These are phyloP conservation scores for Tothia fuscella DNA, from an alignment of 2,329 filamentous ascomycete species.

Conservation along the genomic window DNA sequence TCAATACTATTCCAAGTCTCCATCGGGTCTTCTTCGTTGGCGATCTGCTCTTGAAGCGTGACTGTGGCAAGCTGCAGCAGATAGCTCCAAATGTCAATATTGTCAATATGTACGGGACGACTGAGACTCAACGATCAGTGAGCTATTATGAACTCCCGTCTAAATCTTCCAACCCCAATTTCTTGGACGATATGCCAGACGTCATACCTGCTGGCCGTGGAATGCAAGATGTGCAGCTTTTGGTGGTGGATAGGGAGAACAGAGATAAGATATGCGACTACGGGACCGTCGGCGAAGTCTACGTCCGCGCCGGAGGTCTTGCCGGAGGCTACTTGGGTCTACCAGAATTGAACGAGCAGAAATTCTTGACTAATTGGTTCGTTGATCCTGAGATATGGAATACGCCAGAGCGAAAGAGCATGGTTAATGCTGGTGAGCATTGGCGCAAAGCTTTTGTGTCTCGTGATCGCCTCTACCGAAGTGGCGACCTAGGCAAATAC, in stretches of 20 bases:
- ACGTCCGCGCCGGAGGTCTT: conserved; percentile 68
- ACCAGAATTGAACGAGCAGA: conserved; percentile 53
- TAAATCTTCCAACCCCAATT: conserved; percentile 49
- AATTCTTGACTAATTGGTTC: conserved; percentile 82
- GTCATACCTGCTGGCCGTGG: conserved; percentile 74
- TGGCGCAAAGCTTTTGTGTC: conserved; percentile 74
- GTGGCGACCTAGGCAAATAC: conserved; percentile 74
- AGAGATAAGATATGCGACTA: conserved; percentile 59
- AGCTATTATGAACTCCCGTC: conserved; percentile 72
- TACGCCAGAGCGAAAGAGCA: conserved; percentile 44
- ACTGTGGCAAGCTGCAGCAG: conserved; percentile 64
- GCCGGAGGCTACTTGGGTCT: conserved; percentile 66
- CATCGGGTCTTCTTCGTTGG: conserved; percentile 81
- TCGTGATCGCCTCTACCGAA: conserved; percentile 75
- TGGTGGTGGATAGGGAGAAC: conserved; percentile 65
- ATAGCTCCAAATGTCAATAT: conserved; percentile 66
- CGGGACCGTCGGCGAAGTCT: conserved; percentile 76
- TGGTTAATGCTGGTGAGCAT: conserved; percentile 44
- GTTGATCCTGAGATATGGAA: conserved; percentile 61
- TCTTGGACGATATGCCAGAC: conserved; percentile 55
- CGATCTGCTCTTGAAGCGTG: conserved; percentile 74
- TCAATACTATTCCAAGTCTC: conserved; percentile 63
- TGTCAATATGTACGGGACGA: conserved; percentile 81
- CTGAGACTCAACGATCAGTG: conserved; percentile 70
- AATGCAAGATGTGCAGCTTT: conserved; percentile 79